phyloP scores from a whole-genome alignment of 306 rosid species.

The Medicago arabica region DNA sequence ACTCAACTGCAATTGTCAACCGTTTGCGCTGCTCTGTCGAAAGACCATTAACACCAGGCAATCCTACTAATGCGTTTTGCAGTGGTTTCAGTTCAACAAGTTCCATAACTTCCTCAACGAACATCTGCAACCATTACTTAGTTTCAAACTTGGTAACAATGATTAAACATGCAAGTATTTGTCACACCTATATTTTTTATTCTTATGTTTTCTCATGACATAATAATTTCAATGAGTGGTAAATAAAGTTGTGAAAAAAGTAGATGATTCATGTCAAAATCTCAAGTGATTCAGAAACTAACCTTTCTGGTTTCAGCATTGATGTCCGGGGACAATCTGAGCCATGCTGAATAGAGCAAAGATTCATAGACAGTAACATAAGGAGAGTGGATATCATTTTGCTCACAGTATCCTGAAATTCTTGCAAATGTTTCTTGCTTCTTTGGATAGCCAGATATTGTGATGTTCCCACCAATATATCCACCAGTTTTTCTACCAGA shows the following conservation, averaged over 20 bases:
- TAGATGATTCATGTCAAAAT: neutral
- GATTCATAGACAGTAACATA: conserved; percentile 68
- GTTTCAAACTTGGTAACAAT: neutral
- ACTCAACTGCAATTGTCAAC: conserved; percentile 70
- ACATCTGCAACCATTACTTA: conserved; percentile 55
- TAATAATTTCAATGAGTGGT: no score
- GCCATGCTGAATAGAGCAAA: conserved; percentile 69
- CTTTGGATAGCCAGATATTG: conserved; percentile 82
- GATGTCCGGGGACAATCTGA: conserved; percentile 58
- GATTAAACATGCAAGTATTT: neutral
- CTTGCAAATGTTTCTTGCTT: conserved; percentile 91
- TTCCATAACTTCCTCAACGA: conserved; percentile 70
- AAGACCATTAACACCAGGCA: conserved; percentile 66
- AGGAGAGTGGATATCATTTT: conserved; percentile 87
- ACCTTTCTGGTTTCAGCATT: conserved; percentile 63
- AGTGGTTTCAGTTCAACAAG: conserved; percentile 65
- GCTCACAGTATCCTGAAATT: conserved; percentile 91
- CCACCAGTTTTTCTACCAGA: conserved; percentile 95
- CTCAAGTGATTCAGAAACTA: neutral
- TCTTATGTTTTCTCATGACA: no score
- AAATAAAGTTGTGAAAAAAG: no score
- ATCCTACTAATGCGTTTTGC: conserved; percentile 62
- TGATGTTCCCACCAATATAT: conserved; percentile 72
- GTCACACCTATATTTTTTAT: no score
- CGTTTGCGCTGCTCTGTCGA: conserved; percentile 73